Base-by-base conservation (phyloP, 2,329 filamentous ascomycete species). In the Blastomyces percursus region DNA sequence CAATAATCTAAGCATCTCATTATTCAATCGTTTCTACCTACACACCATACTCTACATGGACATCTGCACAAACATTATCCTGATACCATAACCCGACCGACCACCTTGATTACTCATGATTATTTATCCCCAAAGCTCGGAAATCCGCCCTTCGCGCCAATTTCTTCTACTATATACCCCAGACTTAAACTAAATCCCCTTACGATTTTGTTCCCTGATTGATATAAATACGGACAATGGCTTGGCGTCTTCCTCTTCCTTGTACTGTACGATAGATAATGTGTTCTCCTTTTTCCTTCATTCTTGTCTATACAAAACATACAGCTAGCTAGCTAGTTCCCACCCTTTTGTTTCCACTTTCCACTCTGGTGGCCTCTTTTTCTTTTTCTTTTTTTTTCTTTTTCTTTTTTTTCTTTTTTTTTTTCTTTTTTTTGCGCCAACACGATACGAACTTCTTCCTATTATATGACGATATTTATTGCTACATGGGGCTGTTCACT, bases 221-320 rank as follows among this genome's bases (percentile, higher is more conserved):
- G 35, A 60, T 30, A n/a, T n/a, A 42, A 42, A 55, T 50, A 52
- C 35, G 8, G 9, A 63, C 56, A 62, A 52, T 44, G 30, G 38
- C 61, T 38, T 12, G 11, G 9, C 1, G 42, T 14, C 57, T 19
- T 19, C 40, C 19, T 16, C 57, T 48, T 2, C n/a, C 57, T 59
- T 38, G 35, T 38, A 38, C 35, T 38, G 52, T 62, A 62, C 56
- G 48, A 62, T 59, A 59, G 40, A 59, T 19, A 32, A 44, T 24
- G 9, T 21, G 35, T 30, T 32, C 30, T 38, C 19, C 9, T 35
- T 55, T 5, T 5, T 55, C n/a, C n/a, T 16, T 14, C 30, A 30
- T 55, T 30, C n/a, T 55, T 51, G 12, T 19, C 40, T 44, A 44
- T 44, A 44, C 14, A 44, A 16, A 44, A 19, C 40, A 44, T 44